Evolutionary conservation across 306 rosid species (phyloP).

Genomic region (Luffa acutangula): DNA sequence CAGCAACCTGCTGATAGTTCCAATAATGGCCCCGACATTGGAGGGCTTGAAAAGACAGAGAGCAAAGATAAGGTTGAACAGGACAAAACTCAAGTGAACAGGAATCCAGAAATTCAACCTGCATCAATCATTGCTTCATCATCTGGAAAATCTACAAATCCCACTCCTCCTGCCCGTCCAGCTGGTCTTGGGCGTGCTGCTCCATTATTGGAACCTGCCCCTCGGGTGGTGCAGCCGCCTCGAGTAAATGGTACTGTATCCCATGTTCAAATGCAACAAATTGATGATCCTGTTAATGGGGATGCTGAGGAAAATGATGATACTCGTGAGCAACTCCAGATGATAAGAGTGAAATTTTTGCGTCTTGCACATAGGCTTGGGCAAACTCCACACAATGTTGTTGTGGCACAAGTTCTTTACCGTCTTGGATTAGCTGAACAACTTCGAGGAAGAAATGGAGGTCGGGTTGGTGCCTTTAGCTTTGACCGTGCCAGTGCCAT

Average conservation of each 20-base stretch:
- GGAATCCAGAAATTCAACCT: constrained; percentile 23
- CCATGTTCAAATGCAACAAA: constrained; percentile 49
- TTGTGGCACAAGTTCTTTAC: constrained; percentile 96
- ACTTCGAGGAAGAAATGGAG: constrained; percentile 90
- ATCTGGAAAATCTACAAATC: constrained; percentile 36
- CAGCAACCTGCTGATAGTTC: constrained; percentile 24
- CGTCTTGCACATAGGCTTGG: constrained; percentile 93
- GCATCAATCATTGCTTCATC: constrained; percentile 25
- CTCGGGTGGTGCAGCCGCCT: constrained; percentile 64
- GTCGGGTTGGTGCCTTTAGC: constrained; percentile 95
- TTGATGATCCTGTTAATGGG: constrained; percentile 60
- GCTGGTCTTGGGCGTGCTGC: constrained; percentile 92
- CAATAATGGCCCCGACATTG: constrained; percentile 22
- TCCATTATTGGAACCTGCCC: constrained; percentile 63
- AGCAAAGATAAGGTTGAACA: constrained; percentile 25
- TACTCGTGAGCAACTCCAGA: constrained; percentile 94
- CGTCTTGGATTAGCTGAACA: constrained; percentile 94
- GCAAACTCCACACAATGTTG: constrained; percentile 99
- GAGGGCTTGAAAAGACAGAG: constrained; percentile 29
- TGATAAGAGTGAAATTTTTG: constrained; percentile 89
- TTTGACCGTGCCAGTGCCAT: constrained; percentile 98
- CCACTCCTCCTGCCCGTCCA: constrained; percentile 54
- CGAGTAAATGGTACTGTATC: constrained; percentile 62
- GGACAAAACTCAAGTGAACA: constrained; percentile 21
- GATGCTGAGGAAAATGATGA: constrained; percentile 87